Evolutionary conservation across 805 yeast genomes (phyloP).

Genomic region (Pichia ethanolica): DNA sequence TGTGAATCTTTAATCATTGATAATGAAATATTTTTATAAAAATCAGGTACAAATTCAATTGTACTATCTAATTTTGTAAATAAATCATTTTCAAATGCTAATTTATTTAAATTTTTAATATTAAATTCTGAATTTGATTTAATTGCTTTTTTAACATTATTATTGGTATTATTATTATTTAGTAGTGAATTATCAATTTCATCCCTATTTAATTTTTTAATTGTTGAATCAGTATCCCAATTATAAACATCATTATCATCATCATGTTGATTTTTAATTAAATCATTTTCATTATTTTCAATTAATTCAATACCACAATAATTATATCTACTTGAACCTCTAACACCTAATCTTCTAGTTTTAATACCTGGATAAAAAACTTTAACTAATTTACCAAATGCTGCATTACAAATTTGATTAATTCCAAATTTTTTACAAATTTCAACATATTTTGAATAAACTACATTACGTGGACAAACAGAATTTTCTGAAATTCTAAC

Average conservation of each 20-base stretch:
- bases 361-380: conserved; percentile 58
- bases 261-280: background rate
- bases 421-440: conserved; percentile 46
- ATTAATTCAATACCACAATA: conserved; percentile 64
- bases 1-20: conserved; percentile 1
- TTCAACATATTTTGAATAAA: conserved; percentile 60
- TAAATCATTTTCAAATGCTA: conserved; percentile 8
- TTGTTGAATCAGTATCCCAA: too few species aligned
- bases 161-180: background rate
- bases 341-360: conserved; percentile 72
- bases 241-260: background rate
- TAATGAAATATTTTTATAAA: background rate
- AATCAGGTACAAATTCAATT: conserved; percentile 1
- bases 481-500: conserved; percentile 45
- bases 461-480: conserved; percentile 56
- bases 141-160: too few species aligned
- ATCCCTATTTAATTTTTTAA: background rate
- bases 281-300: conserved; percentile 13
- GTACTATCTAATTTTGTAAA: conserved; percentile 3
- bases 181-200: background rate
- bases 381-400: conserved; percentile 68
- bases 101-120: conserved; percentile 3
- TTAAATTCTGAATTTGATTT: too few species aligned
- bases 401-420: conserved; percentile 65
- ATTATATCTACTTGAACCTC: conserved; percentile 80